phyloP scores from a whole-genome alignment of 257 asterid species.

The Nicotiana benthamiana region DNA sequence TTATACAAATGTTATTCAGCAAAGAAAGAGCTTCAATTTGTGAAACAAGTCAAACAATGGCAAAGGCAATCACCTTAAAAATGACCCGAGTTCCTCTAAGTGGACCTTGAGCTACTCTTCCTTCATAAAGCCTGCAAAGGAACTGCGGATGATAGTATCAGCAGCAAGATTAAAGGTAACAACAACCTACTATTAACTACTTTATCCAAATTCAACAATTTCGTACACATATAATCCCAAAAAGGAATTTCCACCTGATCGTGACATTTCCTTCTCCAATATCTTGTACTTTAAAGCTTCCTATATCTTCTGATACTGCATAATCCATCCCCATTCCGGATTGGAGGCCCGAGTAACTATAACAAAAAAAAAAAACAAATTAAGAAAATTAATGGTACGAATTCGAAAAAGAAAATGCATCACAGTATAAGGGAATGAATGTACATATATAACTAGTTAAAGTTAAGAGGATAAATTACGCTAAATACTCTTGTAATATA shows the following conservation, averaged over 20 bases:
- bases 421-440: background rate
- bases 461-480: too few relatives aligned
- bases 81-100: slow-evolving; percentile 70
- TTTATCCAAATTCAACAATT: background rate
- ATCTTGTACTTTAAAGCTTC: slow-evolving; percentile 64
- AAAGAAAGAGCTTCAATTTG: background rate
- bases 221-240: background rate
- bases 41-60: background rate
- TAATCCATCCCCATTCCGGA: slow-evolving; percentile 37
- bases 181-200: background rate
- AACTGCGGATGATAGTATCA: slow-evolving; percentile 44
- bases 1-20: background rate
- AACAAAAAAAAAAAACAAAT: slow-evolving; percentile 1
- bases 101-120: slow-evolving; percentile 81
- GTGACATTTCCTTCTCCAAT: slow-evolving; percentile 79
- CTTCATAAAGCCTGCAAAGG: slow-evolving; percentile 88
- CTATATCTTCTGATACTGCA: slow-evolving; percentile 31
- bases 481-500: too few relatives aligned
- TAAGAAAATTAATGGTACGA: background rate
- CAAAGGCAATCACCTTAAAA: slow-evolving; percentile 56
- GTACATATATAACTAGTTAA: background rate
- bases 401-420: background rate
- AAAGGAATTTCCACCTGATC: slow-evolving; percentile 49
- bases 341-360: slow-evolving; percentile 69
- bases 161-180: slow-evolving; percentile 25